Base-by-base conservation (phyloP, 805 yeast species). In the Candida krabiensis region DNA sequence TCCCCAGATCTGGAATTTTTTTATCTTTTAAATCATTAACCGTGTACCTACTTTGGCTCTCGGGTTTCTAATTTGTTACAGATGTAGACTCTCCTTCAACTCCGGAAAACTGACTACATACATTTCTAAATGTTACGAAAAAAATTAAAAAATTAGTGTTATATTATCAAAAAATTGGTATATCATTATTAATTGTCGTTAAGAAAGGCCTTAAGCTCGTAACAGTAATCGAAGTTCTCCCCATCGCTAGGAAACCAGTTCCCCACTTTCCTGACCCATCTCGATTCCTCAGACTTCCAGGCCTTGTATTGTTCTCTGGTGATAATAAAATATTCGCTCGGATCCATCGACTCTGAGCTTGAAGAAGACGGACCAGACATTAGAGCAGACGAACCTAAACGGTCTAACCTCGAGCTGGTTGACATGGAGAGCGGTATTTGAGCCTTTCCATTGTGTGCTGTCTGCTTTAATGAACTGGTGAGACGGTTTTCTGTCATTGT, bases 241-340 rank as follows among this genome's bases (percentile, higher is more conserved):
- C 51, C 52, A 28, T 52, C 51, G 26, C 46, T 45, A 1, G 64
- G 62, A 33, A 64, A 63, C 69, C 69, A 64, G 38, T 56, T 60
- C 4, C 58, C 52, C 13, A 62, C 66, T 40, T 64, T 64, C 15
- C 66, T 44, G 3, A 36, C 22, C 69, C 69, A 64, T 36, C 66
- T 54, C 17, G 21, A 26, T 36, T 63, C 66, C 43, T 64, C 69
- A 19, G 37, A 29, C 30, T 50, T 53, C 64, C 65, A 63, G 5
- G 31, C 19, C 24, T 44, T 53, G 36, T 53, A 56, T 44, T 52
- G 49, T 1, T 56, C 66, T 13, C 46, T 37, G 2, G 56, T 33
- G 3, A 63, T 48, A 7, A 43, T 37, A 28, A 58, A 60, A 28
- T 41, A 49, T 27, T 37, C 49, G 4, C 44, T 53, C 11, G 19